A percentile compares a stretch with the other conserved stretches of the same genome.
These are phyloP conservation scores for Evernia prunastri DNA, from an alignment of 495 filamentous ascomycete genomes.

Conservation along the genomic window DNA sequence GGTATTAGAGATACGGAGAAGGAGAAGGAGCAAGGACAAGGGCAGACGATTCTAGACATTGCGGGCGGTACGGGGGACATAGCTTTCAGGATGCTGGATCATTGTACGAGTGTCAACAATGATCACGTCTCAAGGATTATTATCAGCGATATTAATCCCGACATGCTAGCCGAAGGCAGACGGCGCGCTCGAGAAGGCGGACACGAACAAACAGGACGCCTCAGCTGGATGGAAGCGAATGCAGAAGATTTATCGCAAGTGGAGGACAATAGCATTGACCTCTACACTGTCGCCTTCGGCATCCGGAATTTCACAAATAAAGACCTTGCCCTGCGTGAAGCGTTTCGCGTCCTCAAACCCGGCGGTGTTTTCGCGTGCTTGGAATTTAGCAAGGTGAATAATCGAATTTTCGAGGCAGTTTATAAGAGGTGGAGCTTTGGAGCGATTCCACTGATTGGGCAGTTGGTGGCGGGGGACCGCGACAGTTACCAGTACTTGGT, in stretches of 20 bases:
- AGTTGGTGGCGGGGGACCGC: slow-evolving; percentile 87
- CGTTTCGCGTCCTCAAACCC: slow-evolving; percentile 81
- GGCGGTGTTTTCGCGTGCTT: slow-evolving; percentile 95
- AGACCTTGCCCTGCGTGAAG: slow-evolving; percentile 68
- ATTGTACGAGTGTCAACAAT: slow-evolving; percentile 72
- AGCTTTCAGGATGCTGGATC: slow-evolving; percentile 92
- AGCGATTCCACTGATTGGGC: slow-evolving; percentile 90
- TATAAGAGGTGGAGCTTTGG: slow-evolving; percentile 96
- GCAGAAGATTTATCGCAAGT: slow-evolving; percentile 70
- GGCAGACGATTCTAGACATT: slow-evolving; percentile 79
- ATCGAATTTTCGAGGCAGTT: slow-evolving; percentile 65
- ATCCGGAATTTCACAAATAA: slow-evolving; percentile 96
- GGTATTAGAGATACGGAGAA: slow-evolving; percentile 46
- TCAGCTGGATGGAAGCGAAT: slow-evolving; percentile 84
- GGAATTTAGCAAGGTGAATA: slow-evolving; percentile 83
- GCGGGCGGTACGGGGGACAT: slow-evolving; percentile 97
- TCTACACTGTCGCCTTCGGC: slow-evolving; percentile 97
- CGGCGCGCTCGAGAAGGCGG: slow-evolving; percentile 60
- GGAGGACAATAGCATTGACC: slow-evolving; percentile 63
- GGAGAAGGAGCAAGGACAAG: not conserved
- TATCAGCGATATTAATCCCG: slow-evolving; percentile 89
- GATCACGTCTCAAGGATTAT: slow-evolving; percentile 75
- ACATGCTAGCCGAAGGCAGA: slow-evolving; percentile 84
- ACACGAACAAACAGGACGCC: slow-evolving; percentile 50
- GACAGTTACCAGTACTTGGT: slow-evolving; percentile 98